Conservation (phyloP, 768 basidiomycete genomes). For the Artomyces pyxidatus region DNA sequence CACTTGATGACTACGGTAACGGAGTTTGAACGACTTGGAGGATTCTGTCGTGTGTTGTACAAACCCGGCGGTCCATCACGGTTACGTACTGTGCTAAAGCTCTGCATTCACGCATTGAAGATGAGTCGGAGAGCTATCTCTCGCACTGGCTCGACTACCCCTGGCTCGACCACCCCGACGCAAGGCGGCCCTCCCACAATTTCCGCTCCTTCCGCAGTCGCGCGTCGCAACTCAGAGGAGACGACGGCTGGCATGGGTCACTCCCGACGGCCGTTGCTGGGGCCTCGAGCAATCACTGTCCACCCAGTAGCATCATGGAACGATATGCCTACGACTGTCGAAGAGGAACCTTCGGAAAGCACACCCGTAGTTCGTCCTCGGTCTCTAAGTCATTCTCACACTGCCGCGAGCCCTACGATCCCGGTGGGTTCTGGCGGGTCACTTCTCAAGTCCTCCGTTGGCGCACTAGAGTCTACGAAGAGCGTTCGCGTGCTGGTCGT, state of each 20-base stretch:
- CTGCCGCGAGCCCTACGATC: conserved; percentile 35
- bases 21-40: conserved; percentile 73
- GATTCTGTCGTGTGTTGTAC: conserved; percentile 82
- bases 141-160: not conserved
- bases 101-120: conserved; percentile 48
- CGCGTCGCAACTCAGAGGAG: conserved; percentile 45
- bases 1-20: conserved; percentile 51
- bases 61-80: conserved; percentile 85
- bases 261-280: conserved; percentile 42
- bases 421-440: conserved; percentile 54
- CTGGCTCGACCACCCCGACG: conserved; percentile 5
- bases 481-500: conserved; percentile 70
- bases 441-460: conserved; percentile 59
- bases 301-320: conserved; percentile 33
- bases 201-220: conserved; percentile 3
- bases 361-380: conserved; percentile 4
- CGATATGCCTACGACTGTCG: conserved; percentile 25
- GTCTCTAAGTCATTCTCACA: conserved; percentile 15
- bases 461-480: conserved; percentile 37
- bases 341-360: conserved; percentile 26
- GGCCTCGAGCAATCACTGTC: conserved; percentile 42
- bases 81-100: conserved; percentile 56
- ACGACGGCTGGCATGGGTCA: not conserved
- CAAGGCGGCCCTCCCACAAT: not conserved
- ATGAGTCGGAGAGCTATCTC: conserved; percentile 31